A percentile compares a stretch with the other conserved stretches of the same genome.
Evolutionary conservation across 2,329 filamentous ascomycete species (phyloP).

Genomic region (Aspergillus sp.): DNA sequence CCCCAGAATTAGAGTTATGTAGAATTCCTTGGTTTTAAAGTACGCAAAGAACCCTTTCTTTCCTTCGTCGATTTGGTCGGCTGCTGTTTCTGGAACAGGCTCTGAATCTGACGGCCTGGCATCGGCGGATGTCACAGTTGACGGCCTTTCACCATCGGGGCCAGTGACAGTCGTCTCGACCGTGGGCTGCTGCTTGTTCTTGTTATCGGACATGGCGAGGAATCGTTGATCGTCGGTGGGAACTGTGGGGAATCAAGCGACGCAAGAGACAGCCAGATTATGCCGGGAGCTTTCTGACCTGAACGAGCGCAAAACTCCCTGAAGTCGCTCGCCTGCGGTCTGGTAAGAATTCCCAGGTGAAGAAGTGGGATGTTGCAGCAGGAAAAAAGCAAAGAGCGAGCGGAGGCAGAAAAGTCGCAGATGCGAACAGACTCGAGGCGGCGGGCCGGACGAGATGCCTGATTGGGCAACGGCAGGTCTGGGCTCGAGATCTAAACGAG

Average conservation of each 20-base stretch:
- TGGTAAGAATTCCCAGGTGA: constrained; percentile 9
- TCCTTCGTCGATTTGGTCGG: constrained; percentile 40
- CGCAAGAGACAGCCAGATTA: background rate
- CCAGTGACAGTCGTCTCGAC: constrained; percentile 22
- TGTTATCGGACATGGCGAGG: constrained; percentile 27
- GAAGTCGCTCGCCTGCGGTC: constrained; percentile 53
- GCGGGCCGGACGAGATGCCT: background rate
- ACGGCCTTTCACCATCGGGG: constrained; percentile 18
- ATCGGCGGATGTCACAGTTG: constrained; percentile 17
- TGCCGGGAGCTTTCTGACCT: constrained; percentile 48
- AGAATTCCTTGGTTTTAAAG: constrained; percentile 82
- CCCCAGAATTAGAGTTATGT: constrained; percentile 76
- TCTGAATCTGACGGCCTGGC: constrained; percentile 16
- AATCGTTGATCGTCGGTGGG: background rate
- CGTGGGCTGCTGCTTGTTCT: constrained; percentile 25
- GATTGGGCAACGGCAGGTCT: constrained; percentile 4
- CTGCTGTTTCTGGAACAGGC: constrained; percentile 24
- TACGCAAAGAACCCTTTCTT: constrained; percentile 64
- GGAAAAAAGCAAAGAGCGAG: constrained; percentile 10
- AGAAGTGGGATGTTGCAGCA: background rate
- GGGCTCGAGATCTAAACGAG: constrained; percentile 8
- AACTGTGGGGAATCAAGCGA: background rate
- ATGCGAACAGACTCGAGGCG: background rate
- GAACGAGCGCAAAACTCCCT: constrained; percentile 58
- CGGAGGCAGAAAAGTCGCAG: constrained; percentile 4